Base-by-base conservation (phyloP, 371 early-diverging fungal species). In the Polyrhizophydium stewartii region DNA sequence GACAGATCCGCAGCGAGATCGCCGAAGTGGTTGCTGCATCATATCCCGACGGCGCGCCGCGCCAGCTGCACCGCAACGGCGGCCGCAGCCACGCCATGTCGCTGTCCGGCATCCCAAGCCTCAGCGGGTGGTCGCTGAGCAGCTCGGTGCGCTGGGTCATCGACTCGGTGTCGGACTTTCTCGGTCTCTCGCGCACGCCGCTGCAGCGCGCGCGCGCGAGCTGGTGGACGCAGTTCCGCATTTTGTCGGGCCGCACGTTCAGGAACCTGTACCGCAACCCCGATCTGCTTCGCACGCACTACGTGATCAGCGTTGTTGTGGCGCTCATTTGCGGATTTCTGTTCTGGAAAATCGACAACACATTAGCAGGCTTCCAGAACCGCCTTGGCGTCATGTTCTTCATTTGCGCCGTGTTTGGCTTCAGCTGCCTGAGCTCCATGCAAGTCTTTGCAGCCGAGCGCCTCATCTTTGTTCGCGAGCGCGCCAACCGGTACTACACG, bases 201-300 rank as follows among this genome's bases (percentile, higher is more conserved):
- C 5, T 5, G n/a, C 53, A 53, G 53, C 53, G 53, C 3, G 32
- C 30, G 45, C 83, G 90, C 1, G 86, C 90, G 7, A 78, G 88
- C 0, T 79, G 82, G 62, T 75, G 76, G 58, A 85, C 84, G 3
- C 96, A 95, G 63, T 92, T 92, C 72, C 76, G 67, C 40, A 90
- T 95, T 27, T 71, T 95, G 33, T 85, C 89, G 22, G 82, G 85
- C 17, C 79, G 95, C 37, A 90, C 93, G 3, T 87, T 95, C 73
- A 89, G 87, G 64, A 91, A 93, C 64, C 74, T 95, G 12, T 92
- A 92, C 65, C 84, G 96, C 17, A 92, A 92, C 59, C 92, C 92
- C 2, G 83, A 87, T 72, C 72, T 93, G 41, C 86, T 94, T 85
- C 80, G 88, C 59, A 78, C 88, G 56, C 93, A 94, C 73, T 92